Base-by-base conservation (phyloP, 192 early-diverging fungal species). In the Diversispora epigaea region DNA sequence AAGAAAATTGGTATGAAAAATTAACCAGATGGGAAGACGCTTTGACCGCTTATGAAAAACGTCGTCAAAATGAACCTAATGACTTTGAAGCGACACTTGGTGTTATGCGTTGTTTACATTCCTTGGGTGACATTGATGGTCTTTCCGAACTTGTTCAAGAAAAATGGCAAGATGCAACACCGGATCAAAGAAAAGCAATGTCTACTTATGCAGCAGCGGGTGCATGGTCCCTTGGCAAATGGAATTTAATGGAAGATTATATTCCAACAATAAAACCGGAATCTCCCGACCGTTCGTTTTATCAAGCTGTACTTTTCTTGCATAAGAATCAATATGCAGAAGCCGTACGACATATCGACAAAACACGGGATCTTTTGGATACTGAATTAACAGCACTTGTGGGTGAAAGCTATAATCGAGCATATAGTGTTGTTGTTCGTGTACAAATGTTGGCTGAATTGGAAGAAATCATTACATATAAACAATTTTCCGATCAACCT, bases 391-490 rank as follows among this genome's bases (percentile, higher is more conserved):
- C 91, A 44, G 93, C 97, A 2, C 78, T 95, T 46, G 88, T 97
- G 8, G 90, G 94, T 1, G 97, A 99, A 79, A 95, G 94, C 54
- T 98, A 98, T 75, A 94, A 91, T 78, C 91, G 96, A 47, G 93
- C 94, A 0, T 99, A 98, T 77, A 83, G 58, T 58, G 80, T 82
- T 17, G 89, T 98, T 6, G 94, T 99, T 14, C 91, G 94, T 52
- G 93, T 96, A 57, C 97, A 99, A 81, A 93, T 99, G 96, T 89
- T 99, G 75, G 93, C 95, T 0, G 97, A 99, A 79, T 80, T 99
- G 64, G 97, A 99, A 78, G 97, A 99, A 80, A 95, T 96, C 60
- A 95, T 99, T 39, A 80, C 85, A 0, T 99, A 95, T 78, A 96
- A 95, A 76, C 89, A 91, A 56, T 82, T 87, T 10, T 83, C 90